Conservation (phyloP, 371 early-diverging fungal genomes). For the Mortierella sp. region DNA sequence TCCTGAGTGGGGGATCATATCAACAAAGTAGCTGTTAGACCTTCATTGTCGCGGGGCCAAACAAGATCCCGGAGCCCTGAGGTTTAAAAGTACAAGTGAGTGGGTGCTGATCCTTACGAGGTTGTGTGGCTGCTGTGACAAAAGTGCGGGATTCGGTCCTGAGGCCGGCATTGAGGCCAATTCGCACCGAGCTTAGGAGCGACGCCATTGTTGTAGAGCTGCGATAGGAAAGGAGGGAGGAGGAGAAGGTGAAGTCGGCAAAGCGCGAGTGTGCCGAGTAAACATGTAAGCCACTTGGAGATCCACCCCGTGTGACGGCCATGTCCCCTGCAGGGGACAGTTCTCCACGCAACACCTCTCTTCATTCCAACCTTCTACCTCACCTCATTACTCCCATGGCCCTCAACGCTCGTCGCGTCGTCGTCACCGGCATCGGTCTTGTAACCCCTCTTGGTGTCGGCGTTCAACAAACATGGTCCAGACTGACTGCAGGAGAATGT, state of each 20-base stretch:
- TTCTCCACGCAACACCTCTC: neutral
- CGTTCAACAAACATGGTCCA: slow-evolving; percentile 78
- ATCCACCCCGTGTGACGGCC: too few relatives aligned
- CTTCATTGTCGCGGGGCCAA: too few relatives aligned
- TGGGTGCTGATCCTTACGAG: slow-evolving; percentile 25
- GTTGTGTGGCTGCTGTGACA: slow-evolving; percentile 39
- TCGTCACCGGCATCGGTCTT: slow-evolving; percentile 95
- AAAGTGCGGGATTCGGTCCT: slow-evolving; percentile 37
- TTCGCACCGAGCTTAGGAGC: slow-evolving; percentile 38
- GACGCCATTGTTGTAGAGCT: slow-evolving; percentile 29
- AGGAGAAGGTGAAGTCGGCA: neutral
- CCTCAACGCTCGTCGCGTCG: slow-evolving; percentile 74
- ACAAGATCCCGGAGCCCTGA: too few relatives aligned
- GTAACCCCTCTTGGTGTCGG: slow-evolving; percentile 92
- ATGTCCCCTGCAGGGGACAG: too few relatives aligned
- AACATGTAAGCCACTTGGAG: too few relatives aligned
- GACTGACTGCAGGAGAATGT: slow-evolving; percentile 75
- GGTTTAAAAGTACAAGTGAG: neutral
- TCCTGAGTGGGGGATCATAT: slow-evolving; percentile 49
- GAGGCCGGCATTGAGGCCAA: slow-evolving; percentile 36
- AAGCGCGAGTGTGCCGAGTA: neutral
- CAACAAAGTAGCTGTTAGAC: neutral
- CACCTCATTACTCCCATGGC: slow-evolving; percentile 23
- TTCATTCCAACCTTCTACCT: neutral
- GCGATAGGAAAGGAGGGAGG: neutral